Conservation (phyloP, 768 basidiomycete species). For the Boletus vinaceobasis region DNA sequence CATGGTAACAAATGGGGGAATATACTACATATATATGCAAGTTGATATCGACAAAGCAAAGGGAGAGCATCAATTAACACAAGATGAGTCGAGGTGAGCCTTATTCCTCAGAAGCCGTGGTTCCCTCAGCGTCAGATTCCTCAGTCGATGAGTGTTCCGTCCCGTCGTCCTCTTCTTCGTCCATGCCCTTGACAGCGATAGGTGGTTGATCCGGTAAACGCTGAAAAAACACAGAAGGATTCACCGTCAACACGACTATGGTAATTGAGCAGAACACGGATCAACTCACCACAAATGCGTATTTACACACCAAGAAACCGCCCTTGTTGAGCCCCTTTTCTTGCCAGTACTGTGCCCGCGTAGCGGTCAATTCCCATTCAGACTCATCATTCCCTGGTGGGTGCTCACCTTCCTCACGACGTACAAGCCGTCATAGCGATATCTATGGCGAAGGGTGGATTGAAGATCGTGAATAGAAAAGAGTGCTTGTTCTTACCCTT, state of each 20-base stretch:
- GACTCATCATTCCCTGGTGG: not conserved
- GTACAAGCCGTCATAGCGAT: slow-evolving; percentile 91
- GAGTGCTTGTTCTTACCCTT: slow-evolving; percentile 50
- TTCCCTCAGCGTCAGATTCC: slow-evolving; percentile 7
- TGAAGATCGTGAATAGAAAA: not conserved
- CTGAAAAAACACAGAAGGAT: not conserved
- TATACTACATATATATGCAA: not conserved
- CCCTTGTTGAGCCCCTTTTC: slow-evolving; percentile 65
- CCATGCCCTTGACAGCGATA: slow-evolving; percentile 23
- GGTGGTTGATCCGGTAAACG: slow-evolving; percentile 25
- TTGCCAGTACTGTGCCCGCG: slow-evolving; percentile 57
- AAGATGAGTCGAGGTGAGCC: too few relatives aligned
- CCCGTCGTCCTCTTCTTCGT: slow-evolving; percentile 8
- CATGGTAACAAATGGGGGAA: not conserved
- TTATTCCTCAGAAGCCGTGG: not conserved
- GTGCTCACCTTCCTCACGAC: slow-evolving; percentile 60
- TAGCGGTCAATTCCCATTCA: not conserved
- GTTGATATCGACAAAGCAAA: not conserved
- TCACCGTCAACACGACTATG: not conserved
- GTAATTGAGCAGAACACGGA: not conserved
- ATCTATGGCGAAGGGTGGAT: slow-evolving; percentile 40
- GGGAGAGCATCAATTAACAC: not conserved
- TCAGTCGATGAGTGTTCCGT: not conserved
- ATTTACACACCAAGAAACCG: slow-evolving; percentile 82
- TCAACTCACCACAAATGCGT: slow-evolving; percentile 65